Conservation (phyloP, 306 rosid species). For the Ormosia emarginata region DNA sequence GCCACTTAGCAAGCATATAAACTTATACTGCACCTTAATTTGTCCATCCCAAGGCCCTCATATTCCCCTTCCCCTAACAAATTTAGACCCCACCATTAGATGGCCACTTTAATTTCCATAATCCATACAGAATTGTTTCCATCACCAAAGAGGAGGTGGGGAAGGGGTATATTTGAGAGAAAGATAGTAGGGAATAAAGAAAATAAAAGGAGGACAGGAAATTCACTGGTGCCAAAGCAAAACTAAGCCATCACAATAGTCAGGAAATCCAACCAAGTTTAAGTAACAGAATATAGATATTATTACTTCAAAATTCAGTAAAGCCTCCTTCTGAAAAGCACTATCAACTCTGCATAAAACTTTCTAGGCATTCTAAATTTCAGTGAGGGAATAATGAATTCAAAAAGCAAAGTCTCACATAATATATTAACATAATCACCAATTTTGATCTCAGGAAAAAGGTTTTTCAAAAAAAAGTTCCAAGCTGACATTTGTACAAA, state of each 20-base stretch:
- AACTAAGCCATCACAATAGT: neutral
- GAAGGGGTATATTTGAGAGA: neutral
- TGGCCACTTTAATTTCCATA: neutral
- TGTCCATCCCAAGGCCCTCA: neutral
- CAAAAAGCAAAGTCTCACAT: neutral
- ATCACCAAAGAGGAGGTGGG: neutral
- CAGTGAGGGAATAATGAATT: neutral
- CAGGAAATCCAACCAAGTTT: neutral
- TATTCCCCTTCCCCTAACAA: neutral
- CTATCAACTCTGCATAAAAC: neutral
- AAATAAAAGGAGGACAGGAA: neutral
- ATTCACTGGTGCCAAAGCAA: neutral
- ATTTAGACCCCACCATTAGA: neutral
- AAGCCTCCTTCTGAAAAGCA: neutral
- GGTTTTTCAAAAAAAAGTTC: neutral
- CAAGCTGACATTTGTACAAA: neutral
- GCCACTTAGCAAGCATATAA: neutral
- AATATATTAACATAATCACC: neutral
- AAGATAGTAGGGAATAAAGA: neutral
- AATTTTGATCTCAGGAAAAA: neutral
- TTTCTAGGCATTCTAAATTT: neutral
- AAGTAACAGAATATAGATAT: neutral
- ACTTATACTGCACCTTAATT: neutral
- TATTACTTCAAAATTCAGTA: neutral
- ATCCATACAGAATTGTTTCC: neutral